Base-by-base conservation (phyloP, 106 monocot species). In the Phalaenopsis aphrodite region DNA sequence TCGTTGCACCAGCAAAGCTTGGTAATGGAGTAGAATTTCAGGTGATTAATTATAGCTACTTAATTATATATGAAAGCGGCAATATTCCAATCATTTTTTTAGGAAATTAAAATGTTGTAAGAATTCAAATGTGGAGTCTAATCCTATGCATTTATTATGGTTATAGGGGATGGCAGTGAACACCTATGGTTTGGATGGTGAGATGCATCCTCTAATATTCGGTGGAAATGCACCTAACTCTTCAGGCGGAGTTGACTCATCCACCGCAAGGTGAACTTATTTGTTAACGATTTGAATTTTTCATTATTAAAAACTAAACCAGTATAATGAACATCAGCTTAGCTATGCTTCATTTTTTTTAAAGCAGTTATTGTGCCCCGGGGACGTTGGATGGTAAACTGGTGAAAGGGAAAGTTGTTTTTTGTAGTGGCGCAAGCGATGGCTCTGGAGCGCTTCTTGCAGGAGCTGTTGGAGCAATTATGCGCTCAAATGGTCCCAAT, bases 381-480 rank as follows among this genome's bases (percentile, higher is more conserved):
- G 81, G 64, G 17, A 56, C 79, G 4, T 38, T 86, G 79, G 75
- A 86, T 24, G 46, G 3, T 9, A 67, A 75, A 75, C 3, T 55
- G 46, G 82, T 79, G 75, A 82, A 86, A 15, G 86, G 82, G 41
- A 86, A 67, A 55, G 67, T 86, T 42, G 82, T 86, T 52, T 36
- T 86, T n/a, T 86, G 86, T 46, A 78, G 79, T 41, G 12, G 11
- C 3, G 3, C 45, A 23, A 69, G 24, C 36, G 14, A 39, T 55
- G 79, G 14, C 30, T 72, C 42, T 1, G 85, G 79, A 4, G 82
- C 72, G 41, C 72, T 67, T 3, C 75, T 8, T 18, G 82, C 75
- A 42, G 79, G 86, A 1, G 82, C 86, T 0, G 30, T 72, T 24
- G 86, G 79, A 36, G 56, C 82, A 16, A 21, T 86, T 15, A 86